Base-by-base conservation (phyloP, 441 rosid species). In the Syzygium malaccense region DNA sequence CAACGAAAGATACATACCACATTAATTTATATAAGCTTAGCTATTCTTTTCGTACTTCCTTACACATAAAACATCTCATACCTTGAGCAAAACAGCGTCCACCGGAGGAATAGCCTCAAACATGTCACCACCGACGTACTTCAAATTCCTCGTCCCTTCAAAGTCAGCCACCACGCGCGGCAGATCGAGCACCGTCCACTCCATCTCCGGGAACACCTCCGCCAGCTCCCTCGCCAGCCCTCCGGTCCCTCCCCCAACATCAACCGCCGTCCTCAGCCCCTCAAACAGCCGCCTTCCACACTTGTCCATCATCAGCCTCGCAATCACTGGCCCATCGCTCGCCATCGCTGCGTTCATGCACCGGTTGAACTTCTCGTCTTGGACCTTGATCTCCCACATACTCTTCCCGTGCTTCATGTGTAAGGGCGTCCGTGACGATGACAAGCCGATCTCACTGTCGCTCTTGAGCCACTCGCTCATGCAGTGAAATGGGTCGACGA, bases 271-370 rank as follows among this genome's bases (percentile, higher is more conserved):
- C n/a, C 30, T 51, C 51, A 91, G n/a, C 87, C 92, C 89, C 30
- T 89, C 58, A 37, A 91, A 91, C 5, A 91, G 78, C 20, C 86
- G 87, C 79, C 86, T 17, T 23, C 83, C 87, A 62, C 90, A 87
- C 54, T 88, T 60, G 9, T 32, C 32, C 18, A 32, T 53, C 32
- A 87, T 51, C n/a, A 75, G 20, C 32, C 32, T 17, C 6, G 80
- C 85, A 11, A 85, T 41, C 51, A 85, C 55, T 5, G 19, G 48
- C 15, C 68, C 62, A 32, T 88, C 89, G 51, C 68, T 66, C 30
- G 85, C 90, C 92, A 87, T 88, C 23, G 58, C 86, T 78, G 51
- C 88, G 57, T 88, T 71, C 53, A 90, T n/a, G 71, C 19, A 1
- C 37, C 13, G 4, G 62, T 58, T 13, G 56, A 86, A 13, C 51